phyloP scores from a whole-genome alignment of 192 early-diverging fungal genomes.

The Entomortierella chlamydospora region DNA sequence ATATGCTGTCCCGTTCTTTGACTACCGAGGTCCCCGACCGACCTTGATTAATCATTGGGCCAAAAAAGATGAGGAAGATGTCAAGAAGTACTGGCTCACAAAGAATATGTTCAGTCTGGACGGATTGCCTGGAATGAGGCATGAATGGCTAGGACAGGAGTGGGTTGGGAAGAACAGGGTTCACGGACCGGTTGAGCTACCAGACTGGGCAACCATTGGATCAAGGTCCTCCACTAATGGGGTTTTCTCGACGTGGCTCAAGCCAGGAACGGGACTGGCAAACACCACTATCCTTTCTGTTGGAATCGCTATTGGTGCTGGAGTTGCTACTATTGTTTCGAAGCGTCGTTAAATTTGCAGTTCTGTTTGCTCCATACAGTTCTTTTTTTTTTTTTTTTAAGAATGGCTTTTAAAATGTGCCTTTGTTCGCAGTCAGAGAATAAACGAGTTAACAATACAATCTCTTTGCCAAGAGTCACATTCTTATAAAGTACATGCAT shows the following conservation, averaged over 20 bases:
- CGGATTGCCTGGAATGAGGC: constrained; percentile 62
- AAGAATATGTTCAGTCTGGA: constrained; percentile 68
- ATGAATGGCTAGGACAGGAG: constrained; percentile 27
- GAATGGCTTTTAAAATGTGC: too few relatives aligned
- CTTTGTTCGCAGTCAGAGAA: too few relatives aligned
- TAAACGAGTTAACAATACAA: too few relatives aligned
- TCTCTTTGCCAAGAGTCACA: too few relatives aligned
- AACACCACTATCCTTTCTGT: neutral
- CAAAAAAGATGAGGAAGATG: constrained; percentile 51
- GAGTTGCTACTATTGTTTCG: neutral
- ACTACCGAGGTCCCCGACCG: constrained; percentile 61
- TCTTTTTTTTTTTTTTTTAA: too few relatives aligned
- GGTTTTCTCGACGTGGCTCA: neutral
- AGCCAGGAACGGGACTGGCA: neutral
- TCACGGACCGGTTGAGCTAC: constrained; percentile 12
- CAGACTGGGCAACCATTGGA: neutral
- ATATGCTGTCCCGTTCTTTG: constrained; percentile 69
- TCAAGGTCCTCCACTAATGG: neutral
- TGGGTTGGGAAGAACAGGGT: constrained; percentile 15
- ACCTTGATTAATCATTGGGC: constrained; percentile 58
- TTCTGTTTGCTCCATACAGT: too few relatives aligned
- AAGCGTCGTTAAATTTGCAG: constrained; percentile 4
- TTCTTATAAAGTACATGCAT: too few relatives aligned
- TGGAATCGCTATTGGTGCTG: constrained; percentile 9
- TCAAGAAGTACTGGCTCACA: constrained; percentile 45